phyloP scores from a whole-genome alignment of 1,284 basidiomycete genomes.

The Singerocomus rubriflavus region DNA sequence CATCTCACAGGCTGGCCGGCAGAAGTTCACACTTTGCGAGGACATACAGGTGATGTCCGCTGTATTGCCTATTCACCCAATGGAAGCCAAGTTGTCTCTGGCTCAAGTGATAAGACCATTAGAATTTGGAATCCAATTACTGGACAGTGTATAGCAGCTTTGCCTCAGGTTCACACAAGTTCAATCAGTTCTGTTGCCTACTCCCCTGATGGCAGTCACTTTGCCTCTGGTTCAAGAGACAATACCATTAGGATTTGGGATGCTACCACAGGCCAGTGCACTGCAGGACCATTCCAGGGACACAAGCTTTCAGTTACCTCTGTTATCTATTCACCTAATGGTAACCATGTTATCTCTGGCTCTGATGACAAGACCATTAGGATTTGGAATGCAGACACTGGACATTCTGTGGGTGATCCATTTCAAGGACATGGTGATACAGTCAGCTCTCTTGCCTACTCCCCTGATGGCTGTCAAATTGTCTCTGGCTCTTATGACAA shows the following conservation, averaged over 20 bases:
- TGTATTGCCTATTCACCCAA: constrained; percentile 23
- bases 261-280: constrained; percentile 11
- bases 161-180: not conserved
- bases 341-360: constrained; percentile 8
- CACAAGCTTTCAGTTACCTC: not conserved
- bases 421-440: not conserved
- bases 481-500: constrained; percentile 15
- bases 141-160: constrained; percentile 18
- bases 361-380: constrained; percentile 7
- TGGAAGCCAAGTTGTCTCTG: constrained; percentile 18
- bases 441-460: constrained; percentile 14
- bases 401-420: not conserved
- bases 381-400: constrained; percentile 16
- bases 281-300: constrained; percentile 13
- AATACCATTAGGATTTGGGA: constrained; percentile 12
- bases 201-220: constrained; percentile 14
- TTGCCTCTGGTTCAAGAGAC: constrained; percentile 15
- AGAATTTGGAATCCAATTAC: constrained; percentile 18
- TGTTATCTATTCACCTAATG: constrained; percentile 19
- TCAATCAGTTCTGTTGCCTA: constrained; percentile 5
- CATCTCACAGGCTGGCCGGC: constrained; percentile 17
- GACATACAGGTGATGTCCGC: constrained; percentile 2
- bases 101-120: constrained; percentile 12
- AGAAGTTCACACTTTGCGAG: constrained; percentile 16
- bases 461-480: constrained; percentile 13